Conservation (phyloP, 805 yeast species). For the Trichomonascus vanleenenianus region DNA sequence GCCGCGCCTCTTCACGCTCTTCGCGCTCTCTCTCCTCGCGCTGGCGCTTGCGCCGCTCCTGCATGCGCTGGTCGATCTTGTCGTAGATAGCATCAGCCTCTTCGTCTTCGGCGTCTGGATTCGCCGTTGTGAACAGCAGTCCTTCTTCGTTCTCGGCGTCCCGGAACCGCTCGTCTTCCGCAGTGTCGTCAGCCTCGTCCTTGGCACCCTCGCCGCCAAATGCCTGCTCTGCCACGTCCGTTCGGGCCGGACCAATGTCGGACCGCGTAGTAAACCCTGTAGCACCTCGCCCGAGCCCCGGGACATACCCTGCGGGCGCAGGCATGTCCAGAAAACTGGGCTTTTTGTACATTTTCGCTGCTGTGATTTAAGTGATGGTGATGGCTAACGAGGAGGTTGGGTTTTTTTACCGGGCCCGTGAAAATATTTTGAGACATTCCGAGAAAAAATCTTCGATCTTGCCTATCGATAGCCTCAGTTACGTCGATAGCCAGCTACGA, state of each 20-base stretch:
- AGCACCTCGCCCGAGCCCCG: conserved; percentile 95
- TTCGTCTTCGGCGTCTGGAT: conserved; percentile 49
- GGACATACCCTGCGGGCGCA: conserved; percentile 83
- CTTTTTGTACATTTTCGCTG: background rate
- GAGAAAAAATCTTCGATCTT: background rate
- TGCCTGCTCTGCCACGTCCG: conserved; percentile 34
- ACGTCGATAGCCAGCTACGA: too few species aligned
- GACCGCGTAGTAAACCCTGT: conserved; percentile 86
- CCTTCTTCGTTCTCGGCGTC: conserved; percentile 30
- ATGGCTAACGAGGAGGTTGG: background rate
- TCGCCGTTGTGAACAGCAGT: conserved; percentile 21
- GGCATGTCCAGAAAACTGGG: conserved; percentile 65
- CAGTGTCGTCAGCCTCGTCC: conserved; percentile 20
- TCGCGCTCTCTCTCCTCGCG: conserved; percentile 22
- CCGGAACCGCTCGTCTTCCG: conserved; percentile 26
- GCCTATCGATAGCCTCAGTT: too few species aligned
- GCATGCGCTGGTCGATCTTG: conserved; percentile 52
- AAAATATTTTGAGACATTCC: background rate
- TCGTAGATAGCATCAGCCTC: conserved; percentile 72
- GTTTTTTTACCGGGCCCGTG: background rate
- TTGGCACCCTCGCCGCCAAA: conserved; percentile 20
- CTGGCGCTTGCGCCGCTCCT: conserved; percentile 22
- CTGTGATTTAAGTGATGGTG: background rate
- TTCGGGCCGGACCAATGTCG: conserved; percentile 49
- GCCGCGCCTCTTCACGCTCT: conserved; percentile 20